These are phyloP conservation scores for Picochlorum sp. DNA, from an alignment of 139 green algal species.

Conservation along the genomic window DNA sequence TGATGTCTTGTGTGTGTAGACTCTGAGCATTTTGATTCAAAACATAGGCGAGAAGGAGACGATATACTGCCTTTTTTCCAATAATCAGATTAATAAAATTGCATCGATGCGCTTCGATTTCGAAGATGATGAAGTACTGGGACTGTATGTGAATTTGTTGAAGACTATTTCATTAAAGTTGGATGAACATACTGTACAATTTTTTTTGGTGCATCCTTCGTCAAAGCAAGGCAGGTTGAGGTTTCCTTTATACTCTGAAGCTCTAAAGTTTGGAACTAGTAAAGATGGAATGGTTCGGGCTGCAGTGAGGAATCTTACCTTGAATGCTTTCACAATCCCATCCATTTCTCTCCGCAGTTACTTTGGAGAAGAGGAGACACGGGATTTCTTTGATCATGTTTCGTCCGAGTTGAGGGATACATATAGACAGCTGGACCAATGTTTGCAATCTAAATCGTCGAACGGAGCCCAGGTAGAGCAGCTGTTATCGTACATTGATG, in stretches of 20 bases:
- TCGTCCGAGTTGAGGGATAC: slow-evolving; percentile 54
- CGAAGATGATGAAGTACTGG: slow-evolving; percentile 88
- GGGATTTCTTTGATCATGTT: slow-evolving; percentile 24
- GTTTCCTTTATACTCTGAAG: slow-evolving; percentile 90
- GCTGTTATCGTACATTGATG: slow-evolving; percentile 81
- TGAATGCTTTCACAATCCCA: slow-evolving; percentile 84
- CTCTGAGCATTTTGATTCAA: slow-evolving; percentile 91
- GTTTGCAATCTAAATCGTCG: slow-evolving; percentile 22
- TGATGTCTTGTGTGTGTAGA: slow-evolving; percentile 52
- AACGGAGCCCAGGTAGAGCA: slow-evolving; percentile 57
- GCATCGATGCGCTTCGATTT: slow-evolving; percentile 86
- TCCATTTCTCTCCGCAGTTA: slow-evolving; percentile 61
- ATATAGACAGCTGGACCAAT: slow-evolving; percentile 37
- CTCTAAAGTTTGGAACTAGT: slow-evolving; percentile 85
- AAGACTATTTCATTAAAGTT: slow-evolving; percentile 94
- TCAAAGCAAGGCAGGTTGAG: background rate
- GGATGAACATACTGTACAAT: slow-evolving; percentile 77
- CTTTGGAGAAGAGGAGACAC: slow-evolving; percentile 28
- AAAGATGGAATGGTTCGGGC: slow-evolving; percentile 92
- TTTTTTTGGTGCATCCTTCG: slow-evolving; percentile 59
- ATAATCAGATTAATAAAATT: slow-evolving; percentile 96
- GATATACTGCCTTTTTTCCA: slow-evolving; percentile 92
- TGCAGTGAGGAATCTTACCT: slow-evolving; percentile 88
- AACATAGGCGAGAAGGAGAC: slow-evolving; percentile 84
- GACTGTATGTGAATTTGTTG: slow-evolving; percentile 95